These are phyloP conservation scores for Pulicaria dysenterica DNA, from an alignment of 129 eudicot genomes.

Conservation along the genomic window DNA sequence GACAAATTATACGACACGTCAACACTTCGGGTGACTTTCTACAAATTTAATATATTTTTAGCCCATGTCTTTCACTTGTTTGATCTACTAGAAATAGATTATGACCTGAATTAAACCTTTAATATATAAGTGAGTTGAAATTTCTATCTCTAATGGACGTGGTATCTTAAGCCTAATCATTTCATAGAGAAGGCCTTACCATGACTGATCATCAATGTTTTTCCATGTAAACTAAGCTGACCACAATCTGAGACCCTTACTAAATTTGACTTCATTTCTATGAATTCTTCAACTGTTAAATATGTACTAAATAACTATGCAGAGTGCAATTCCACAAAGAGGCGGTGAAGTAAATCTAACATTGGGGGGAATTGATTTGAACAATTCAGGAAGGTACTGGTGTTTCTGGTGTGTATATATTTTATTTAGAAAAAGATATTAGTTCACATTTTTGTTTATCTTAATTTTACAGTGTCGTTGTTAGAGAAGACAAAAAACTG, in stretches of 20 bases:
- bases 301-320: slow-evolving; percentile 31
- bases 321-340: slow-evolving; percentile 92
- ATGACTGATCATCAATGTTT: background rate
- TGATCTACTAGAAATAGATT: too few relatives aligned
- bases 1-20: too few relatives aligned
- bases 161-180: background rate
- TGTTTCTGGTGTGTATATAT: slow-evolving; percentile 21
- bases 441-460: slow-evolving; percentile 21
- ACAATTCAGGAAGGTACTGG: slow-evolving; percentile 92
- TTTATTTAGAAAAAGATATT: slow-evolving; percentile 5
- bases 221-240: background rate
- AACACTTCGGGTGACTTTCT: too few relatives aligned
- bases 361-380: slow-evolving; percentile 93
- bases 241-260: background rate
- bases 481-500: slow-evolving; percentile 91
- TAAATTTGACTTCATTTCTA: slow-evolving; percentile 4
- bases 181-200: slow-evolving; percentile 12
- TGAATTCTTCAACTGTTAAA: slow-evolving; percentile 20
- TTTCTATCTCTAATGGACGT: background rate
- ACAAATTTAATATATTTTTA: too few relatives aligned
- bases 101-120: too few relatives aligned
- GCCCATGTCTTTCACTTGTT: too few relatives aligned
- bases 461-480: slow-evolving; percentile 75
- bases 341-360: slow-evolving; percentile 97
- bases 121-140: too few relatives aligned